Base-by-base conservation (phyloP, 768 basidiomycete genomes). In the Boletus rubescentipes region DNA sequence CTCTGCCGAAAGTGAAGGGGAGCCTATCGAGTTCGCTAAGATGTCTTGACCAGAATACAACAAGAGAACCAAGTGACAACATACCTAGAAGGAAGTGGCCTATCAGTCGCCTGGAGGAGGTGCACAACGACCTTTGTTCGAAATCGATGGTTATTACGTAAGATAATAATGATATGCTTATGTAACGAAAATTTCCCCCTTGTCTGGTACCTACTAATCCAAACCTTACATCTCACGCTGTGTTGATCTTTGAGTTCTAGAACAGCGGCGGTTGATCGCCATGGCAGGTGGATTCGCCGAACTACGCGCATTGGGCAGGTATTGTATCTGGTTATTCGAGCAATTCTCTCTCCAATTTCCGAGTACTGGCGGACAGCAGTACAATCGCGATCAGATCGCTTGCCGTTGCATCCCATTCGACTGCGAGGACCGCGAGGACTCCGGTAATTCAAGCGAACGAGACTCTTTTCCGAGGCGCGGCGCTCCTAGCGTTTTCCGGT, bases 381-480 rank as follows among this genome's bases (percentile, higher is more conserved):
- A 10, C 15, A 34, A 58, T 46, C n/a, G 57, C 65, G 65, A 66
- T 66, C 66, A 44, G 58, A 66, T 68, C 66, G 63, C 61, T 58
- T 16, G 44, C 49, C 40, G 16, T 30, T 18, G 23, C 49, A 54
- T 42, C 34, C 30, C 37, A 34, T 44, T 54, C 53, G 34, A 57
- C 55, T 44, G 60, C 60, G 52, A 48, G 56, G 60, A 58, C 48
- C 53, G 54, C 51, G 57, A 60, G 55, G 53, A 52, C 37, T 55
- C 49, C 35, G 31, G 52, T 5, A 53, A 50, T 52, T 65, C 58
- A 71, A 54, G 59, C 64, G 61, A 71, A 71, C 9, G 69, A 67
- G 20, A 71, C 69, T 57, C 61, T 71, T 62, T 73, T 71, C 56
- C 69, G 71, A 57, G 70, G 62, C 37, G 54, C 51, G 23, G 59